Evolutionary conservation across 495 filamentous ascomycete genomes (phyloP).

Genomic region (Aspergillus nidulans): DNA sequence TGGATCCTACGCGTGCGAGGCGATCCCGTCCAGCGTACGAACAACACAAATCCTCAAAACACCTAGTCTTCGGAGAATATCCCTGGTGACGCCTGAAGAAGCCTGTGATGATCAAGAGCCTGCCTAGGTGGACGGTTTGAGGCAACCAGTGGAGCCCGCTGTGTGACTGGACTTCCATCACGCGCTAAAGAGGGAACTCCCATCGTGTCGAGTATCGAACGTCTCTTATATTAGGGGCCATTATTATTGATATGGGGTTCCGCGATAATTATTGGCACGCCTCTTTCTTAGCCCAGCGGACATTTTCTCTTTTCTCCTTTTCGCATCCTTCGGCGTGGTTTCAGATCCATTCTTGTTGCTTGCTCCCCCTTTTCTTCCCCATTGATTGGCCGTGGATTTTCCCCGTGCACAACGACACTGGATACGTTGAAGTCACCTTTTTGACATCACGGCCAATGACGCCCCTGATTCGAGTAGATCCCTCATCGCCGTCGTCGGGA

Average conservation of each 20-base stretch:
- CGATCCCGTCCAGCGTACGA: not conserved
- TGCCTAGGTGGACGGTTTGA: not conserved
- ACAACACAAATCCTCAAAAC: no score
- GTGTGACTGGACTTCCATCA: conserved; percentile 10
- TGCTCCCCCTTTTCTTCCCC: conserved; percentile 4
- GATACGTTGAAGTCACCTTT: not conserved
- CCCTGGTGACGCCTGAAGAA: no score
- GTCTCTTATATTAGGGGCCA: not conserved
- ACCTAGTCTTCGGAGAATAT: no score
- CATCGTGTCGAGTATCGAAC: not conserved
- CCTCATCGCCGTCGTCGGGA: not conserved
- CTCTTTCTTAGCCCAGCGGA: not conserved
- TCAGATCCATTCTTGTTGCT: conserved; percentile 15
- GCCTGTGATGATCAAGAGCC: not conserved
- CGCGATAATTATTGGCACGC: conserved; percentile 1
- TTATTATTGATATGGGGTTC: not conserved
- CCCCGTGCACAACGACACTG: not conserved
- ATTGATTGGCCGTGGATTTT: conserved; percentile 9
- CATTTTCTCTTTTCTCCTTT: conserved; percentile 9
- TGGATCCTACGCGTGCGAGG: not conserved
- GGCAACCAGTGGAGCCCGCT: conserved; percentile 13
- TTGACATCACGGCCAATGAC: conserved; percentile 1
- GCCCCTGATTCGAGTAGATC: not conserved
- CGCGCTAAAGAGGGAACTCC: no score
- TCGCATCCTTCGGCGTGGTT: conserved; percentile 6